Evolutionary conservation across 768 basidiomycete species (phyloP).

Genomic region (Trametes elegans): DNA sequence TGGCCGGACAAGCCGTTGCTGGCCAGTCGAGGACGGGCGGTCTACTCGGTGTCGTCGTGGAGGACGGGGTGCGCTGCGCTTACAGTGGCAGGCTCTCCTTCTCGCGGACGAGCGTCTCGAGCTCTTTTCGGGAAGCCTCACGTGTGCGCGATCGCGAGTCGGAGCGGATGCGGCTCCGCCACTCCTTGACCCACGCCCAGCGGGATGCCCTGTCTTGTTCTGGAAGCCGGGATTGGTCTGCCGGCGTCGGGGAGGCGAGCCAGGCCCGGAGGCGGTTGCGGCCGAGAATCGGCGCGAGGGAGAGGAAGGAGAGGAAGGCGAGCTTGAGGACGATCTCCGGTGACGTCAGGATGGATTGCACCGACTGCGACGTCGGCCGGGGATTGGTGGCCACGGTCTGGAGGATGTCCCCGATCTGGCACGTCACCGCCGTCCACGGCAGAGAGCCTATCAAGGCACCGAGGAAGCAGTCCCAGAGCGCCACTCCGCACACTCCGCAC

Average conservation of each 20-base stretch:
- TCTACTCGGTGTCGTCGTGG: neutral
- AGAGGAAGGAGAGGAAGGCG: conserved; percentile 76
- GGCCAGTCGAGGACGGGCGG: neutral
- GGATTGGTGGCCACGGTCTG: conserved; percentile 78
- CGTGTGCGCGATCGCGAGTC: conserved; percentile 50
- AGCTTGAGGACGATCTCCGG: conserved; percentile 85
- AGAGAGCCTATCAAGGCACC: conserved; percentile 82
- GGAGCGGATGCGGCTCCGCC: conserved; percentile 59
- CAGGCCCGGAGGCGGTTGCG: conserved; percentile 62
- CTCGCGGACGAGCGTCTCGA: conserved; percentile 54
- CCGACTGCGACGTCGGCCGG: conserved; percentile 67
- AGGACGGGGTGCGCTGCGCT: neutral
- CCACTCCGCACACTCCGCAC: conserved; percentile 87
- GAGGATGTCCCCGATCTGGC: conserved; percentile 85
- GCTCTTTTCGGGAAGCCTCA: conserved; percentile 42
- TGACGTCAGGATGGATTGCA: conserved; percentile 82
- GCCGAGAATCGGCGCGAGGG: conserved; percentile 83
- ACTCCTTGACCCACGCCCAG: conserved; percentile 70
- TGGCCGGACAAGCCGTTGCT: neutral
- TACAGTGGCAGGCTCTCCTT: conserved; percentile 36
- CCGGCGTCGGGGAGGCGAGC: conserved; percentile 37
- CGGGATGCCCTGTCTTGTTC: conserved; percentile 42
- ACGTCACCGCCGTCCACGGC: conserved; percentile 91
- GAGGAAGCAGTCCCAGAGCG: conserved; percentile 68
- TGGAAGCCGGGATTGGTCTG: conserved; percentile 2